Conservation (phyloP, 2,329 filamentous ascomycete species). For the Apiospora rasikravindrae region DNA sequence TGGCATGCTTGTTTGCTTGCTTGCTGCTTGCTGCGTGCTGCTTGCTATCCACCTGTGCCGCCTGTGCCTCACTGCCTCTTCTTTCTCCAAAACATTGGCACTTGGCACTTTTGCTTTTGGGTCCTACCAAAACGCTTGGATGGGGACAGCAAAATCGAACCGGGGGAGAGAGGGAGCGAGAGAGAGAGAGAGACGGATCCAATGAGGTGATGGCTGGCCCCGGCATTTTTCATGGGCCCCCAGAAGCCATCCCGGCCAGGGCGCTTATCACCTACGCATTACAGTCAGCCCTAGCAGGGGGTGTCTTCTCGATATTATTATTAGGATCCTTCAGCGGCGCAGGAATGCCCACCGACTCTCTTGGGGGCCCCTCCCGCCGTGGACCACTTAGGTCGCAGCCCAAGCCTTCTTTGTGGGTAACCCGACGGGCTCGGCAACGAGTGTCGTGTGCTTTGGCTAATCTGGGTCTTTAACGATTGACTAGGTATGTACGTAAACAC, state of each 20-base stretch:
- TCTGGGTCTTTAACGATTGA: neutral
- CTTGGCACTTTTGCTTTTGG: neutral
- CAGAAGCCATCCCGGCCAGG: neutral
- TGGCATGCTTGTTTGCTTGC: too few species aligned
- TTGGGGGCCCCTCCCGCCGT: neutral
- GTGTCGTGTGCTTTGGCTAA: too few species aligned
- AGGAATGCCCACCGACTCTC: neutral
- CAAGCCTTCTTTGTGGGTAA: conserved; percentile 1
- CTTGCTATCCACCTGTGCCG: neutral
- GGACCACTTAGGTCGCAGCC: neutral
- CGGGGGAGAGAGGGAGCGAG: neutral
- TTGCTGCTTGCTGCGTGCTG: too few species aligned
- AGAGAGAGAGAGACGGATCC: neutral
- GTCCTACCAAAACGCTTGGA: neutral
- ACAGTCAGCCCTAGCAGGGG: neutral
- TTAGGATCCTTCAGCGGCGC: conserved; percentile 3
- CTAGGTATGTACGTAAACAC: too few species aligned
- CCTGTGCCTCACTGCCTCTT: neutral
- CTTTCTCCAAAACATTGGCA: neutral
- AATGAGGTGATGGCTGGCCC: neutral
- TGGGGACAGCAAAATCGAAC: neutral
- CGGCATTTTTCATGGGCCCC: neutral
- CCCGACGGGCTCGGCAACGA: neutral
- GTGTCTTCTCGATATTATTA: neutral
- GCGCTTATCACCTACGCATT: neutral